Conservation (phyloP, 257 asterid genomes). For the Leonotis leonurus region DNA sequence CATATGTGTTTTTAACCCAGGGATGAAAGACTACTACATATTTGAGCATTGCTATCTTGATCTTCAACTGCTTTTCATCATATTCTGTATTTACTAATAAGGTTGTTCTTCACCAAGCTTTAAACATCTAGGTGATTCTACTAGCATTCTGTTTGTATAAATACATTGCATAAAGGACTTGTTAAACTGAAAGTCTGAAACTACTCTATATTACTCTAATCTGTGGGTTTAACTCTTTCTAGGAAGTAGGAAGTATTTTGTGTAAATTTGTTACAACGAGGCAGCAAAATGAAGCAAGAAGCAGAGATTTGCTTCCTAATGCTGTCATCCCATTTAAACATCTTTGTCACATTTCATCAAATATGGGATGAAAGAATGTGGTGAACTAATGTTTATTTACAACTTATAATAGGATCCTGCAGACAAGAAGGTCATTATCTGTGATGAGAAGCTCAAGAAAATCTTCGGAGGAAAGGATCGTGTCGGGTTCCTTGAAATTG, state of each 20-base stretch:
- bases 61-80: not conserved
- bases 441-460: conserved; percentile 86
- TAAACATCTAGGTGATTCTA: no score
- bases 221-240: not conserved
- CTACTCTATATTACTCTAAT: not conserved
- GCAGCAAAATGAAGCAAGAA: not conserved
- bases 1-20: no score
- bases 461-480: conserved; percentile 63
- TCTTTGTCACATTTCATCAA: not conserved
- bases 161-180: not conserved
- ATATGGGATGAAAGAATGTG: not conserved
- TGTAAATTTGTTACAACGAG: no score
- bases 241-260: not conserved
- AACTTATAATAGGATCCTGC: conserved; percentile 58
- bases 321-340: not conserved
- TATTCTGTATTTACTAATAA: not conserved
- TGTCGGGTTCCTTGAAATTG: conserved; percentile 90
- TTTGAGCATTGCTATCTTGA: not conserved
- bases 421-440: conserved; percentile 69
- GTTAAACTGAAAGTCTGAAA: not conserved
- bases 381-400: not conserved
- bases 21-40: no score
- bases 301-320: not conserved
- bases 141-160: not conserved
- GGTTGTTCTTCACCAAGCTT: not conserved